Evolutionary conservation across 495 filamentous ascomycete genomes (phyloP), one percentile per base, ranked within the genome.

Genomic region (Penicillium manginii): DNA sequence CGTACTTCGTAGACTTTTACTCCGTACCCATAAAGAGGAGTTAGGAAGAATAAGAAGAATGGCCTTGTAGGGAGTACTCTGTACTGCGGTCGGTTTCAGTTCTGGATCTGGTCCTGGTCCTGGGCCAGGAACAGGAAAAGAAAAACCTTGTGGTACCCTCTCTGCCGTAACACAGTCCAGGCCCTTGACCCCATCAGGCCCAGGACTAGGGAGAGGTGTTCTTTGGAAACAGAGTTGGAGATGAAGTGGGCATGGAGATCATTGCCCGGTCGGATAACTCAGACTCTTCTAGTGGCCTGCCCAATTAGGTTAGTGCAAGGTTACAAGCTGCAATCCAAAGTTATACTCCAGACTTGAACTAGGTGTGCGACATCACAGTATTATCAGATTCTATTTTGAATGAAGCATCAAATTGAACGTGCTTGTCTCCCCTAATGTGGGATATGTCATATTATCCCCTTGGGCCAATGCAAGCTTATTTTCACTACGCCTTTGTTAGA

Each of bases 171-270:
- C 21, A 47, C 18, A 47, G 45, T 26, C 45, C 45, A 47, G 45
- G 22, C 45, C 17, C 15, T 43, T 43, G 40, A 18, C 15, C n/a
- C 17, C 10, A 47, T 26, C 45, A 29, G 9, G 10, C 9, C 15
- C 19, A 26, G 18, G 2, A 11, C 19, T 12, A 47, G 29, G 31
- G 33, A 42, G 26, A 5, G 33, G 22, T 45, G 42, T 45, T 45
- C 42, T 17, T 47, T 22, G 45, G 45, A 47, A 47, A 22, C 45
- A 47, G 45, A 47, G 21, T 47, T 47, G 45, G 51, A 26, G 31
- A 31, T 5, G 40, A 49, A 43, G 35, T 50, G 21, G 26, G 26
- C 26, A 32, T 54, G 60, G 50, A 22, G 54, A 42, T 54, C 57
- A 50, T 50, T 54, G 52, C 40, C 40, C 15, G 14, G 40, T 43